phyloP scores from a whole-genome alignment of 352 stramenopile species.

The Phytophthora sansomeana region DNA sequence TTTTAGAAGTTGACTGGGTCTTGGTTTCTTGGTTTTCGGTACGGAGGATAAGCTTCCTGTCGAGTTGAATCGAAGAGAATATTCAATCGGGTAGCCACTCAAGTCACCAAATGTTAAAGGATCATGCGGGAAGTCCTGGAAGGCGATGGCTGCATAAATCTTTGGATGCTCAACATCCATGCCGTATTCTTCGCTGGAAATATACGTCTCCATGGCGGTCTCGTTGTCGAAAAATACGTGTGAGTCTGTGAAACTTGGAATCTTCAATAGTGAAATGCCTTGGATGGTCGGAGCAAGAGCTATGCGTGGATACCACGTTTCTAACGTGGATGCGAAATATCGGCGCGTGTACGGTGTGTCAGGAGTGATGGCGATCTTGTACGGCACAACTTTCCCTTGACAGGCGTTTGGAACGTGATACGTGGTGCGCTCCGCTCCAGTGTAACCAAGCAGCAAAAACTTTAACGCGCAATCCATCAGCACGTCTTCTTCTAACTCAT shows the following conservation, averaged over 20 bases:
- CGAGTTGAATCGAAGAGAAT: conserved; percentile 77
- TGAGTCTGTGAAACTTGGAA: conserved; percentile 65
- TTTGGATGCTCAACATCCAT: conserved; percentile 54
- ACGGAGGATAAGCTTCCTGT: conserved; percentile 55
- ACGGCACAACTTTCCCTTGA: conserved; percentile 62
- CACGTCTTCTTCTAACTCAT: conserved; percentile 49
- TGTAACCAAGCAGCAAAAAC: conserved; percentile 61
- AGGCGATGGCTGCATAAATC: conserved; percentile 75
- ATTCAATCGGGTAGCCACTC: conserved; percentile 50
- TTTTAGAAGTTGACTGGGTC: conserved; percentile 19
- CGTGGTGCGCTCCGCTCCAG: conserved; percentile 39
- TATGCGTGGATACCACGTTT: conserved; percentile 70
- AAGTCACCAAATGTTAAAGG: conserved; percentile 45
- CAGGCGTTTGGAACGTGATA: conserved; percentile 61
- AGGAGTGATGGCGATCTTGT: conserved; percentile 78
- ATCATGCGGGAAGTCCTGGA: conserved; percentile 56
- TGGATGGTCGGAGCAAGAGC: conserved; percentile 45
- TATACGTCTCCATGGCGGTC: conserved; percentile 56
- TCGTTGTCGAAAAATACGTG: conserved; percentile 70
- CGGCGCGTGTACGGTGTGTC: conserved; percentile 73
- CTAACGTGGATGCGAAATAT: conserved; percentile 59
- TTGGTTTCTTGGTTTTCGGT: conserved; percentile 49
- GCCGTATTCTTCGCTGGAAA: conserved; percentile 61
- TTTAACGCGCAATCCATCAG: conserved; percentile 55
- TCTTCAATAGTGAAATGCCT: conserved; percentile 53